A percentile compares a stretch with the other conserved stretches of the same genome.
Evolutionary conservation across 73 alveolate species (phyloP).

Genomic region (Symbiodinium pilosum): DNA sequence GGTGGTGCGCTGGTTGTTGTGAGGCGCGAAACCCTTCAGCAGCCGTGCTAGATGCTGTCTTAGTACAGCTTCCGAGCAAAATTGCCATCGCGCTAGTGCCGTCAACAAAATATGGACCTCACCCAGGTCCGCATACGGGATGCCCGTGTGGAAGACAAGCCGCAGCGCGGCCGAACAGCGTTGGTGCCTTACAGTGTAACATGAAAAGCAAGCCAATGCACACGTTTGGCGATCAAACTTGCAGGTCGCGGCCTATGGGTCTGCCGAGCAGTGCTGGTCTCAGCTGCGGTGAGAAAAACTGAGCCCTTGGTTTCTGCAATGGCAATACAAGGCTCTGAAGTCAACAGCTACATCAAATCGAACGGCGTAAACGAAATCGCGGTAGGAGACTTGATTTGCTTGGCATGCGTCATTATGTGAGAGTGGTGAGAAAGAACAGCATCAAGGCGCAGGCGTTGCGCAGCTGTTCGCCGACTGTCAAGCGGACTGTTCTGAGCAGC

Average conservation of each 20-base stretch:
- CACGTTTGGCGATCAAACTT: neutral
- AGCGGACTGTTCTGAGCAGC: constrained; percentile 74
- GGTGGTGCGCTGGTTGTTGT: neutral
- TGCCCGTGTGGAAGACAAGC: constrained; percentile 87
- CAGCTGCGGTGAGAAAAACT: neutral
- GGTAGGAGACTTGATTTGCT: neutral
- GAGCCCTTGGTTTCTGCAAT: neutral
- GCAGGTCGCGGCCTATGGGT: constrained; percentile 77
- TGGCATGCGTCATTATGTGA: neutral
- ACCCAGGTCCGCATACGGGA: constrained; percentile 89
- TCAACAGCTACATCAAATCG: constrained; percentile 78
- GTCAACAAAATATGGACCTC: no score
- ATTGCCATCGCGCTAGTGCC: no score
- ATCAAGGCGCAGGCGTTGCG: constrained; percentile 54
- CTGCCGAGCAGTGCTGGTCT: constrained; percentile 60
- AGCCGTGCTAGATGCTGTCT: constrained; percentile 70
- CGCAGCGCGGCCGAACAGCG: constrained; percentile 11
- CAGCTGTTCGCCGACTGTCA: constrained; percentile 83
- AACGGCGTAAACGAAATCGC: constrained; percentile 79
- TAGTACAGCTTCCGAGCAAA: no score
- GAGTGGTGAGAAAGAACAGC: neutral
- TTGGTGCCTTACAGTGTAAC: neutral
- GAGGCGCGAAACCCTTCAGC: constrained; percentile 93
- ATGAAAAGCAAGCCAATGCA: neutral
- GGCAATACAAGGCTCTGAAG: constrained; percentile 70